Base-by-base conservation (phyloP, 228 moss, liverwort and hornwort genomes). In the Sphagnum magellanicum region DNA sequence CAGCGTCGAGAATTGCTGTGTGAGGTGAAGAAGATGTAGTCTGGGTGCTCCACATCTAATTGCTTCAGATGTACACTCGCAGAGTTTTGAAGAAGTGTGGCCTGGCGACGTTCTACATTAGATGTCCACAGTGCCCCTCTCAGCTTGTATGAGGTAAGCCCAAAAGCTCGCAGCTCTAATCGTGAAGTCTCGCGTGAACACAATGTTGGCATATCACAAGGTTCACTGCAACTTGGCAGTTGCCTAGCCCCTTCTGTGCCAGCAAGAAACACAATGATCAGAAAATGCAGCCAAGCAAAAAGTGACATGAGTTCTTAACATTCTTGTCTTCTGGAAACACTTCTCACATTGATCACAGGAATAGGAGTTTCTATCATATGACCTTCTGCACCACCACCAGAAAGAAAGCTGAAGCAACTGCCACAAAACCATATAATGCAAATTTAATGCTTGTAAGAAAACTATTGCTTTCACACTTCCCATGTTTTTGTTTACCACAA, bases 91-190 rank as follows among this genome's bases (percentile, higher is more conserved):
- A 85, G 64, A 17, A 11, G 50, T 0, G 75, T 13, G 5, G 81
- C 76, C 16, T 71, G 78, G 8, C 72, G 65, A 4, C 70, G 76
- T 16, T 77, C 85, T 8, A 74, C 59, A 60, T 68, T 71, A 4
- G 79, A 79, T 16, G 79, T 75, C 86, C 86, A 86, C 5, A 82
- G 69, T 7, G 69, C 9, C 46, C 86, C 86, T 67, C 69, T 73
- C 4, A 82, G 68, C 67, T 86, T 86, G 60, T 86, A 86, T 4
- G 86, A 86, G 17, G 86, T 82, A 52, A 86, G 82, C 51, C 86
- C 86, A 49, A 86, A 86, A 0, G 77, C 79, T 50, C 51, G 67
- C 9, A 86, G 73, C 3, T 70, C 55, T 48, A 72, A 65, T 3
- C 32, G 12, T 51, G 66, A 65, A 72, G 71, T 11, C 65, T 67